Conservation (phyloP, 345 rosid genomes). For the Psidium guajava region DNA sequence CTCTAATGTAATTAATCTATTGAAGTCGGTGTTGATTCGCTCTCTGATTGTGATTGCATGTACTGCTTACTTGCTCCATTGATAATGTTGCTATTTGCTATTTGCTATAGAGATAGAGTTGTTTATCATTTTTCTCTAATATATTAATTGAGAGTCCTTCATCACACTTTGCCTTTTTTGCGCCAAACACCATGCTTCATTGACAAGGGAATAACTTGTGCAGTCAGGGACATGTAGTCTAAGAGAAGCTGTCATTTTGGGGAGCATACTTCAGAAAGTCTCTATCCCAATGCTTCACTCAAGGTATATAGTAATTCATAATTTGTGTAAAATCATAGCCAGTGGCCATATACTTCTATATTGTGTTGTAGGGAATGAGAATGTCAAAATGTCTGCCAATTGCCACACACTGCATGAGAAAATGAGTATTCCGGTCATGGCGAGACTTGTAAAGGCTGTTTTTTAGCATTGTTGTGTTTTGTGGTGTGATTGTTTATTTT, state of each 20-base stretch:
- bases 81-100: neutral
- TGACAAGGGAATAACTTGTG: conserved; percentile 2
- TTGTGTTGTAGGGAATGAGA: neutral
- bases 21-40: neutral
- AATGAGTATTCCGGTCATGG: neutral
- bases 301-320: conserved; percentile 27
- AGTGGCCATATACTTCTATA: neutral
- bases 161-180: neutral
- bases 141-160: neutral
- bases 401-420: neutral
- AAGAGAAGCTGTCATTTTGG: conserved; percentile 89
- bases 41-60: neutral
- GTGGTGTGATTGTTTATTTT: neutral
- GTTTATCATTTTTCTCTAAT: neutral
- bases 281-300: conserved; percentile 91
- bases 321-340: neutral
- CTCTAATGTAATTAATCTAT: neutral
- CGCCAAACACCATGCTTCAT: neutral
- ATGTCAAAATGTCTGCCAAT: neutral
- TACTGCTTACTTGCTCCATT: neutral
- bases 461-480: neutral
- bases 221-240: conserved; percentile 94
- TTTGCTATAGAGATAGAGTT: neutral
- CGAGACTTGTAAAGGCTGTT: neutral
- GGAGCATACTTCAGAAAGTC: conserved; percentile 73